phyloP scores from a whole-genome alignment of 1,284 basidiomycete species.

The Sporisorium reilianum region DNA sequence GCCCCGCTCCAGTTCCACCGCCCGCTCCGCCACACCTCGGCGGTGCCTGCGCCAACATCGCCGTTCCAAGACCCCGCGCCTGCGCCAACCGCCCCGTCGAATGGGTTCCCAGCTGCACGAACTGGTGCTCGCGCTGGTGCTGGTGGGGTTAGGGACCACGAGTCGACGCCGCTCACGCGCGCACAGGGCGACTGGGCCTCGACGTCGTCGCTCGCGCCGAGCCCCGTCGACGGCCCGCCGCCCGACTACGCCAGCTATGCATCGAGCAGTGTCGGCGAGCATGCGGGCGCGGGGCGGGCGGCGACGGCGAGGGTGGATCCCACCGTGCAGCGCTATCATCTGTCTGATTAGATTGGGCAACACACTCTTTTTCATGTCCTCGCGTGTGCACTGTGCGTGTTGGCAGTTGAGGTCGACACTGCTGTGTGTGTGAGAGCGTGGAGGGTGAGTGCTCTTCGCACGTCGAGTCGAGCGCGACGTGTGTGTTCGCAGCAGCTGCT shows the following conservation, averaged over 20 bases:
- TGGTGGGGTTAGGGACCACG: no score
- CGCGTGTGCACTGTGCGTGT: conserved; percentile 3
- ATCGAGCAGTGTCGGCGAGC: no score
- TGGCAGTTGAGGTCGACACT: no score
- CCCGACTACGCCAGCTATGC: conserved; percentile 23
- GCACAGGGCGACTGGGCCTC: conserved; percentile 19
- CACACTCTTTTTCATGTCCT: not conserved
- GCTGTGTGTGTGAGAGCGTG: no score
- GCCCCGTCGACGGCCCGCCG: conserved; percentile 14
- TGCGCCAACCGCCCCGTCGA: not conserved
- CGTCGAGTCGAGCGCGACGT: no score
- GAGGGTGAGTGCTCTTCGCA: no score
- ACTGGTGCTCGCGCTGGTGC: no score
- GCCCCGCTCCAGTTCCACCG: conserved; percentile 43
- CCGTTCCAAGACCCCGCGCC: conserved; percentile 26
- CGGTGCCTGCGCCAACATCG: conserved; percentile 9
- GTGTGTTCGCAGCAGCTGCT: no score
- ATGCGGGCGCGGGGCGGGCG: no score
- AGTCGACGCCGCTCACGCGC: conserved; percentile 8
- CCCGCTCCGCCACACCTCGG: conserved; percentile 17
- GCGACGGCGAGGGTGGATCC: conserved; percentile 9
- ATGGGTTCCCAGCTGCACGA: not conserved
- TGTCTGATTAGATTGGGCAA: conserved; percentile 15
- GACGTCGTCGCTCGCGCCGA: conserved; percentile 4
- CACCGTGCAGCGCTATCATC: conserved; percentile 26